These are phyloP conservation scores for Phytophthora ramorum DNA, from an alignment of 352 stramenopile genomes.

Conservation along the genomic window DNA sequence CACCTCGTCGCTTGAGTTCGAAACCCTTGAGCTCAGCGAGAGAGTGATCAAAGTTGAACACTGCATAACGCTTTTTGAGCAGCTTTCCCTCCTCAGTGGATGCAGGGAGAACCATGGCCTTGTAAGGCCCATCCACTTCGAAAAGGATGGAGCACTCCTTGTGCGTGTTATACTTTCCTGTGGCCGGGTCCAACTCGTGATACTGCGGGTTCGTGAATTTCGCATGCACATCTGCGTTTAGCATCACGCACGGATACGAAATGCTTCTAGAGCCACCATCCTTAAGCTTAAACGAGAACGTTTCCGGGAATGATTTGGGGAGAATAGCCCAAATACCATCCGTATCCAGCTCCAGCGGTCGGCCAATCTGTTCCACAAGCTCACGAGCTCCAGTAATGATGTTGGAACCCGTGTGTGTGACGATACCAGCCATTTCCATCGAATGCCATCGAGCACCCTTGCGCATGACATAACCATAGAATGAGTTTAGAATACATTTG, in stretches of 20 bases:
- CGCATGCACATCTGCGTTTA: constrained; percentile 98
- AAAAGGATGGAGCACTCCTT: constrained; percentile 99
- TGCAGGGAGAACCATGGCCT: constrained; percentile 98
- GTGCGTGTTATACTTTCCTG: constrained; percentile 92
- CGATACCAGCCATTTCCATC: constrained; percentile 99
- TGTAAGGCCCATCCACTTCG: constrained; percentile 99
- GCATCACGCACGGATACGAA: constrained; percentile 99
- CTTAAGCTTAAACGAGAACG: constrained; percentile 93
- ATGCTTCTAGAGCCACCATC: constrained; percentile 86
- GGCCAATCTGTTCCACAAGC: constrained; percentile 95
- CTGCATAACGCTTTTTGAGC: constrained; percentile 98
- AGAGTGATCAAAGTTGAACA: constrained; percentile 88
- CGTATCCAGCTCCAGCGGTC: constrained; percentile 98
- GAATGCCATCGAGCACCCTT: constrained; percentile 98
- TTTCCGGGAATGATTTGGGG: constrained; percentile 97
- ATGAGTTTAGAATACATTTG: constrained; percentile 99
- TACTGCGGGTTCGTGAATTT: constrained; percentile 99
- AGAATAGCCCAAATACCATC: constrained; percentile 99
- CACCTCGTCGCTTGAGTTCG: constrained; percentile 98
- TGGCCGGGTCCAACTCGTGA: constrained; percentile 61
- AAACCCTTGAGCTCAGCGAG: constrained; percentile 93
- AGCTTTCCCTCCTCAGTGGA: constrained; percentile 98
- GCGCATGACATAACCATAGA: constrained; percentile 99
- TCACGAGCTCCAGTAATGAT: constrained; percentile 97
- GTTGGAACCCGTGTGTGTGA: constrained; percentile 98